Base-by-base conservation (phyloP, 352 stramenopile species). In the Pythium vanterpoolii region DNA sequence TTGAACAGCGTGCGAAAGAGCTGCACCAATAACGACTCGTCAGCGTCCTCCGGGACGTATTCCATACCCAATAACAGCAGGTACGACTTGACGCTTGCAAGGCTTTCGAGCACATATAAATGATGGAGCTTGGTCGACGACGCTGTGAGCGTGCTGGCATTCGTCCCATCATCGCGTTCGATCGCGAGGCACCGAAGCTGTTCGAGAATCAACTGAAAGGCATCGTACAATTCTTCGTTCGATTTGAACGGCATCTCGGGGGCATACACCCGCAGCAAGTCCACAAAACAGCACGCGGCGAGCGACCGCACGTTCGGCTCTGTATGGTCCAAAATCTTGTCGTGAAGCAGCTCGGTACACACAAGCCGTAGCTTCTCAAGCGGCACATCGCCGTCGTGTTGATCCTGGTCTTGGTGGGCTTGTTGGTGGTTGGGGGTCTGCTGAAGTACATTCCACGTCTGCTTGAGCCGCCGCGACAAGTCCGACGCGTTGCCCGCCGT, bases 1-100 rank as follows among this genome's bases (percentile, higher is more conserved):
- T 87, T 74, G 56, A 93, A 91, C 18, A 94, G 56, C 4, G 77
- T 66, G 11, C 64, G 62, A 34, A 94, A 90, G 1, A 96, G 61
- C 59, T 89, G 77, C n/a, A 92, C 75, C 23, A 93, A 38, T n/a
- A 93, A 31, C 18, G 66, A 38, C 0, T 75, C 62, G 27, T 89
- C 70, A 5, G 64, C 62, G 16, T 84, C 61, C 13, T 80, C 71
- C 1, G 53, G 31, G 0, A 58, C 73, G 54, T 72, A 87, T 19
- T 90, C 74, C 49, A 87, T 58, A 5, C 75, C 72, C 26, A 90
- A 56, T 10, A 87, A 62, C 3, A 87, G 60, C 23, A 84, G 36
- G 46, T 75, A 88, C 4, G 78, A 79, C 66, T 87, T 90, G 38
- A 70, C 59, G 0, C 52, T 79, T 1, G 83, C 76, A 1, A 96